These are phyloP conservation scores for Aspergillus bombycis DNA, from an alignment of 2,329 filamentous ascomycete species.

Conservation along the genomic window DNA sequence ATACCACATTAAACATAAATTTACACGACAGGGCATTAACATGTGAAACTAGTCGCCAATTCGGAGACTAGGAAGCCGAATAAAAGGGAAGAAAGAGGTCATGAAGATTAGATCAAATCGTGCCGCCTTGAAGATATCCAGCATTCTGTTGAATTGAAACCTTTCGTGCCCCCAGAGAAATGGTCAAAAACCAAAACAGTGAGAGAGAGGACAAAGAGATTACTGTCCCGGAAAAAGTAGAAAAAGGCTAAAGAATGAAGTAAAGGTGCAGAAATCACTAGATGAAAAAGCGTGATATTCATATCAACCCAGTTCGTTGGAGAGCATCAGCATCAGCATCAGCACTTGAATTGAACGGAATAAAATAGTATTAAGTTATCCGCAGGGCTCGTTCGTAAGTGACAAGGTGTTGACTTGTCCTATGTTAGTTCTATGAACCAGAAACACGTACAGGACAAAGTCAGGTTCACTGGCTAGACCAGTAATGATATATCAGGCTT, in stretches of 20 bases:
- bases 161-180: not conserved
- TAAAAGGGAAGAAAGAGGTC: conserved; percentile 1
- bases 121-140: not conserved
- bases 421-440: not conserved
- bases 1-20: conserved; percentile 14
- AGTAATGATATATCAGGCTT: not conserved
- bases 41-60: conserved; percentile 9
- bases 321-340: not conserved
- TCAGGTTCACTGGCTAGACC: not conserved
- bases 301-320: not conserved
- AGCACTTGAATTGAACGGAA: not conserved
- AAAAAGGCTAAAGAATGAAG: not conserved
- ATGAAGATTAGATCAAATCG: conserved; percentile 1
- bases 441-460: not conserved
- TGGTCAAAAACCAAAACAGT: not conserved
- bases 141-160: not conserved
- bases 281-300: not conserved
- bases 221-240: not conserved
- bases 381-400: not conserved
- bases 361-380: not conserved
- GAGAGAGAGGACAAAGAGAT: not conserved
- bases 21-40: conserved; percentile 18
- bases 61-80: not conserved
- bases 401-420: not conserved
- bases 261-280: not conserved